Evolutionary conservation across 805 yeast genomes (phyloP), one percentile per base, ranked within the genome.

Genomic region (Deakozyma indianensis): DNA sequence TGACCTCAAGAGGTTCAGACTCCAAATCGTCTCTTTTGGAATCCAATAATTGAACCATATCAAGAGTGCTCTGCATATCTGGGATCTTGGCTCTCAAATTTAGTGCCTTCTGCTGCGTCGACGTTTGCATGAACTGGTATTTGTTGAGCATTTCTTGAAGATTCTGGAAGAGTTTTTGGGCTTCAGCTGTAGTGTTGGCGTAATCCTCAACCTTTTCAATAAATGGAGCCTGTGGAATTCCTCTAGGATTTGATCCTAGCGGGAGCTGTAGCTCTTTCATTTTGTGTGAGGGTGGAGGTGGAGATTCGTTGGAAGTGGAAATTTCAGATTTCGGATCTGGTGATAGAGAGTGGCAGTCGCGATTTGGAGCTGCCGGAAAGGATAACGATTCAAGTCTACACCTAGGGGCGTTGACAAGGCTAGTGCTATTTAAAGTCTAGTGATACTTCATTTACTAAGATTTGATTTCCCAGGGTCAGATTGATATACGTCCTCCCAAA

Each of bases 191-290:
- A 53, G 72, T 70, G 56, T 77, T 81, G 50, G 87, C 73, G 53
- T 78, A 75, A 43, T 77, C 80, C 46, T 78, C 92, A 7, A 88
- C 92, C 47, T 77, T 76, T 50, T 83, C 94, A 44, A 92, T 78
- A 62, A 92, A 92, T 35, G 94, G 95, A 1, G 98, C 98, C 58
- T 84, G 83, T 4, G 98, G 98, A 47, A 92, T 92, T 2, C 98
- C 98, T 51, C 97, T 74, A 7, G 96, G 92, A 57, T 92, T 92
- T 22, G 78, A 65, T 22, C 42, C 23, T 32, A 45, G 50, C 15
- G 59, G 57, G 32, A 29, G 23, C 23, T 56, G 56, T 41, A 54
- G 47, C 29, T 50, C 45, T 42, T 51, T 52, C 20, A 45, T 32
- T 7, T 14, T 25, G 28, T n/a, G n/a, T n/a, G n/a, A 25, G 7